Conservation (phyloP, 495 filamentous ascomycete genomes). For the Xylaria palmicola region DNA sequence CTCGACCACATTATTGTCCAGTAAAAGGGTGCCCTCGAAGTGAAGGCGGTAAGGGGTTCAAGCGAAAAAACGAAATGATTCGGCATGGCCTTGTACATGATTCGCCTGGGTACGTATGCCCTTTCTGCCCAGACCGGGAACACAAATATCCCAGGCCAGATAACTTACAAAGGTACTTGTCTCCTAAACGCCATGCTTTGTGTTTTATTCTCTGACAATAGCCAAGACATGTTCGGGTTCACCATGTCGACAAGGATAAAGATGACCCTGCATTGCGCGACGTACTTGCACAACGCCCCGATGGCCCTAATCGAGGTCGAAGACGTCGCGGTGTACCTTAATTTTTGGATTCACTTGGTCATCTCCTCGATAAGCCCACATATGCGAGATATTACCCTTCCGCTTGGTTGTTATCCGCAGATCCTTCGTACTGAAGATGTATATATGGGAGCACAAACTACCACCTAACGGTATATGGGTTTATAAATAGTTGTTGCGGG, state of each 20-base stretch:
- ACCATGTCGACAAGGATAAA: slow-evolving; percentile 83
- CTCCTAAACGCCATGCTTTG: background rate
- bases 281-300: slow-evolving; percentile 77
- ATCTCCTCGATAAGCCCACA: background rate
- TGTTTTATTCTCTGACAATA: slow-evolving; percentile 19
- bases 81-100: slow-evolving; percentile 93
- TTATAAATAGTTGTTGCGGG: slow-evolving; percentile 3
- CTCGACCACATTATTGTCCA: slow-evolving; percentile 87
- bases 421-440: slow-evolving; percentile 1
- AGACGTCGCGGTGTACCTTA: slow-evolving; percentile 59
- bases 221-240: slow-evolving; percentile 79
- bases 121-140: slow-evolving; percentile 92
- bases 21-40: slow-evolving; percentile 75
- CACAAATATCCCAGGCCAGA: slow-evolving; percentile 97
- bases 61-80: slow-evolving; percentile 99
- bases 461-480: background rate
- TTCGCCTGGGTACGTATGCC: slow-evolving; percentile 94
- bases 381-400: background rate
- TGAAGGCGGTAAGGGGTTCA: slow-evolving; percentile 90
- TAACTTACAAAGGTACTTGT: slow-evolving; percentile 88
- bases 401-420: background rate
- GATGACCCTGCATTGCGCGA: slow-evolving; percentile 78
- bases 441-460: slow-evolving; percentile 2
- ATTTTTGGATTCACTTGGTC: background rate
- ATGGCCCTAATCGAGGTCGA: slow-evolving; percentile 81